A percentile compares a stretch with the other conserved stretches of the same genome.
phyloP scores from a whole-genome alignment of 73 alveolate genomes.

The Stentor roeselii region DNA sequence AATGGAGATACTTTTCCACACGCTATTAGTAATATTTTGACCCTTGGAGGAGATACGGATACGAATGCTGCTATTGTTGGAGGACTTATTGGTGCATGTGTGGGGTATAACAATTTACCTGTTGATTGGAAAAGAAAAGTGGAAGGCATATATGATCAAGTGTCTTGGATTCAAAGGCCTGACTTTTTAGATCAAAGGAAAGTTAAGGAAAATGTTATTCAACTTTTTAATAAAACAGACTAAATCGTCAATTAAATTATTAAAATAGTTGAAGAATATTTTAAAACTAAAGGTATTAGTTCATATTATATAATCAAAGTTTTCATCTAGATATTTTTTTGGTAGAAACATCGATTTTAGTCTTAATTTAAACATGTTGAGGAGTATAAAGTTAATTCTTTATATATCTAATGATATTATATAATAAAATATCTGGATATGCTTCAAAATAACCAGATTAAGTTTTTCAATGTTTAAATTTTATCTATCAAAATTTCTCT shows the following conservation, averaged over 20 bases:
- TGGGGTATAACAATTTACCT: slow-evolving; percentile 9
- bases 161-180: not conserved
- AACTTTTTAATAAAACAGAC: not conserved
- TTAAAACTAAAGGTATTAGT: too few relatives aligned
- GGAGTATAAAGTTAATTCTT: not conserved
- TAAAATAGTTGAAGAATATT: too few relatives aligned
- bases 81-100: slow-evolving; percentile 39
- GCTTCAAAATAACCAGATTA: not conserved
- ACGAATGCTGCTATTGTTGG: slow-evolving; percentile 50
- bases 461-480: too few relatives aligned
- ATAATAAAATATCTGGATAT: too few relatives aligned
- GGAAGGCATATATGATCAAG: not conserved
- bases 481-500: too few relatives aligned
- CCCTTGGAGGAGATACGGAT: slow-evolving; percentile 48
- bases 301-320: too few relatives aligned
- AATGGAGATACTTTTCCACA: slow-evolving; percentile 10
- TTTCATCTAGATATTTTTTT: too few relatives aligned
- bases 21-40: slow-evolving; percentile 31
- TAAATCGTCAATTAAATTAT: too few relatives aligned
- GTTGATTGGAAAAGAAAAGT: not conserved
- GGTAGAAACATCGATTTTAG: not conserved
- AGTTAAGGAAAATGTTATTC: not conserved
- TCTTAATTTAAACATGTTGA: too few relatives aligned
- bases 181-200: slow-evolving; percentile 6
- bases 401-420: too few relatives aligned